Percentiles rank a stretch among this genome's conserved stretches.
Evolutionary conservation across 768 basidiomycete genomes (phyloP).

Genomic region (Coprinopsis cinerea): DNA sequence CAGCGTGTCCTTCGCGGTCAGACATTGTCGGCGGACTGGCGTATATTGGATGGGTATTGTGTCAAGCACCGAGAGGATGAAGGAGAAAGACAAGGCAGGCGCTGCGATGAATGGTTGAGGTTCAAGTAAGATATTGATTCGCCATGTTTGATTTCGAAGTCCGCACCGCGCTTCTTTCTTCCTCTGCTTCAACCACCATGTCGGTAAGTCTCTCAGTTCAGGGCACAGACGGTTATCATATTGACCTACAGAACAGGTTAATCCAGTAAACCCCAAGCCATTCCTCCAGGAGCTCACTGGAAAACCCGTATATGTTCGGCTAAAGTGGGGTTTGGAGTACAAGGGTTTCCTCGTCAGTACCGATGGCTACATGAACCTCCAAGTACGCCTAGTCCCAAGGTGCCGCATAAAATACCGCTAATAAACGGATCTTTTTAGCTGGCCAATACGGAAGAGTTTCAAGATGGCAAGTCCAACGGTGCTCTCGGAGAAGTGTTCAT

Average conservation of each 20-base stretch:
- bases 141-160: slow-evolving; percentile 24
- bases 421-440: slow-evolving; percentile 45
- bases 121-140: not conserved
- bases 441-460: slow-evolving; percentile 98
- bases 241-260: slow-evolving; percentile 44
- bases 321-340: slow-evolving; percentile 99
- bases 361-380: slow-evolving; percentile 99
- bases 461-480: slow-evolving; percentile 92
- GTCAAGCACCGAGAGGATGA: not conserved
- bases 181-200: slow-evolving; percentile 46
- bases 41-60: not conserved
- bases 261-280: slow-evolving; percentile 97
- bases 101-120: slow-evolving; percentile 1
- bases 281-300: slow-evolving; percentile 98
- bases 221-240: slow-evolving; percentile 6
- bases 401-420: not conserved
- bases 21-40: slow-evolving; percentile 56
- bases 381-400: slow-evolving; percentile 45
- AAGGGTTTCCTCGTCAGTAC: slow-evolving; percentile 98
- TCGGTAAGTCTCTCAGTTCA: slow-evolving; percentile 39
- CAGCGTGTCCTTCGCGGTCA: slow-evolving; percentile 77
- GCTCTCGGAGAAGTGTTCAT: slow-evolving; percentile 99
- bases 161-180: slow-evolving; percentile 37
- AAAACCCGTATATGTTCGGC: slow-evolving; percentile 88
- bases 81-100: slow-evolving; percentile 8